phyloP scores from a whole-genome alignment of 306 rosid species.

The Medicago truncatula region MtrunA17r5.0-ANR NC_053046.1:29501001-29501500 shows the following conservation, averaged over 20 bases:
- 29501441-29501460: slow-evolving; percentile 20
- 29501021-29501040: too few species aligned
- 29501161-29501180: slow-evolving; percentile 76
- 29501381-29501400: slow-evolving; percentile 98
- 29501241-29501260: slow-evolving; percentile 67
- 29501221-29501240: slow-evolving; percentile 43
- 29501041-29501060: too few species aligned
- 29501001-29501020: too few species aligned
- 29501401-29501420: slow-evolving; percentile 91
- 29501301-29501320: slow-evolving; percentile 63
- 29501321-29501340: slow-evolving; percentile 98
- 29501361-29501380: slow-evolving; percentile 86
- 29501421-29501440: slow-evolving; percentile 8
- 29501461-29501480: not conserved
- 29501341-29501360: slow-evolving; percentile 88
- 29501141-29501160: slow-evolving; percentile 19
- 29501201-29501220: slow-evolving; percentile 84
- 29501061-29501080: not conserved
- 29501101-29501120: not conserved
- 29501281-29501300: slow-evolving; percentile 64
- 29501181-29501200: slow-evolving; percentile 63
- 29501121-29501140: slow-evolving; percentile 1
- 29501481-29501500: not conserved
- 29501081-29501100: not conserved
- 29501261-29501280: slow-evolving; percentile 47